Evolutionary conservation across 306 rosid species (phyloP).

Genomic region (Crataegus laevigata): DNA sequence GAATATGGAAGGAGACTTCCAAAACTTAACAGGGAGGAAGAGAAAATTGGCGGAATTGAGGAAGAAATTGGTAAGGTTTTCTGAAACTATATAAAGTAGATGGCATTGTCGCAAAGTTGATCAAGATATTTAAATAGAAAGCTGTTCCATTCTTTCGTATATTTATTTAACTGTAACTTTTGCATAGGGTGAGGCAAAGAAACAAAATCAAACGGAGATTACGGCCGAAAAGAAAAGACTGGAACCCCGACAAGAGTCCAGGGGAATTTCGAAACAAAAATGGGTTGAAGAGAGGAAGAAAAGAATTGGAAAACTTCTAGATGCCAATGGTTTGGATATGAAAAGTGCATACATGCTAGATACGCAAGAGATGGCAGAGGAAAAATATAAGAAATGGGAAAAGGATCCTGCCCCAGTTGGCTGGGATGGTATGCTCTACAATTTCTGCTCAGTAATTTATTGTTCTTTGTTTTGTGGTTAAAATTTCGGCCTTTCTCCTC

Average conservation of each 20-base stretch:
- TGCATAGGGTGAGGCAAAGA: constrained; percentile 72
- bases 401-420: constrained; percentile 94
- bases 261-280: constrained; percentile 94
- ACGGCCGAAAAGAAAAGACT: constrained; percentile 89
- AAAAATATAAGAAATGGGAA: constrained; percentile 95
- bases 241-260: constrained; percentile 85
- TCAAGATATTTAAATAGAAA: neutral
- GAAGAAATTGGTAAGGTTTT: constrained; percentile 65
- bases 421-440: constrained; percentile 81
- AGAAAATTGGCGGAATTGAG: constrained; percentile 76
- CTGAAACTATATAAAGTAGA: neutral
- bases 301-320: constrained; percentile 83
- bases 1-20: constrained; percentile 18
- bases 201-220: constrained; percentile 83
- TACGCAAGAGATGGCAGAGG: constrained; percentile 80
- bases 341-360: constrained; percentile 82
- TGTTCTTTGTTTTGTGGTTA: neutral
- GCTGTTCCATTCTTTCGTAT: neutral
- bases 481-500: neutral
- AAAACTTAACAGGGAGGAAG: constrained; percentile 54
- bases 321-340: constrained; percentile 95
- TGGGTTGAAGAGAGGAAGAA: constrained; percentile 96
- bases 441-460: neutral
- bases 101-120: neutral
- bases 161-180: neutral